A percentile compares a stretch with the other conserved stretches of the same genome.
These are phyloP conservation scores for Myriosclerotinia curreyana DNA, from an alignment of 2,329 filamentous ascomycete genomes.

Conservation along the genomic window DNA sequence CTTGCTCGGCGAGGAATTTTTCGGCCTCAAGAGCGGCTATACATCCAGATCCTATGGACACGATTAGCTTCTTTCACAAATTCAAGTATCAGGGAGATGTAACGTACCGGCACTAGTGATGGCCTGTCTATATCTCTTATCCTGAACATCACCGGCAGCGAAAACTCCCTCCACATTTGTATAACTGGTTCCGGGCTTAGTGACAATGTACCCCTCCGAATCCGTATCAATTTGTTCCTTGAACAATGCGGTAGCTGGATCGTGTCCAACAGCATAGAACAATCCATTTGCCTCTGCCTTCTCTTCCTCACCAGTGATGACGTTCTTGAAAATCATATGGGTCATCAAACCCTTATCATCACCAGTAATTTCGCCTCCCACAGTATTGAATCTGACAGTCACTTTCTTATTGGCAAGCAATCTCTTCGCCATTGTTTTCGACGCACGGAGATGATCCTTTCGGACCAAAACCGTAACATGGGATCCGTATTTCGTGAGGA, in stretches of 20 bases:
- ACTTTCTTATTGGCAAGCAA: slow-evolving; percentile 83
- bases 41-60: slow-evolving; percentile 73
- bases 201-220: slow-evolving; percentile 85
- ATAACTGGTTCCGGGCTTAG: slow-evolving; percentile 80
- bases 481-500: slow-evolving; percentile 94
- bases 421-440: slow-evolving; percentile 86
- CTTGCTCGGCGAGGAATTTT: slow-evolving; percentile 76
- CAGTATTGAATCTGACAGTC: slow-evolving; percentile 81
- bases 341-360: slow-evolving; percentile 85
- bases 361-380: slow-evolving; percentile 79
- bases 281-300: slow-evolving; percentile 86
- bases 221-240: slow-evolving; percentile 89
- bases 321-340: slow-evolving; percentile 79
- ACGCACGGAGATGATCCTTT: slow-evolving; percentile 80
- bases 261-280: slow-evolving; percentile 97
- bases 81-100: not conserved
- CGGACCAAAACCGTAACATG: slow-evolving; percentile 93
- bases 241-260: slow-evolving; percentile 86
- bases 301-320: slow-evolving; percentile 70
- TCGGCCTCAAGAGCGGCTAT: slow-evolving; percentile 95
- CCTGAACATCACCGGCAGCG: slow-evolving; percentile 95
- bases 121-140: slow-evolving; percentile 96
- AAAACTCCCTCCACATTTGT: slow-evolving; percentile 92
- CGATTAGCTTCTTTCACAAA: slow-evolving; percentile 28
- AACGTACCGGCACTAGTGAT: slow-evolving; percentile 91